Base-by-base conservation (phyloP, 495 filamentous ascomycete genomes). In the Choiromyces venosus region DNA sequence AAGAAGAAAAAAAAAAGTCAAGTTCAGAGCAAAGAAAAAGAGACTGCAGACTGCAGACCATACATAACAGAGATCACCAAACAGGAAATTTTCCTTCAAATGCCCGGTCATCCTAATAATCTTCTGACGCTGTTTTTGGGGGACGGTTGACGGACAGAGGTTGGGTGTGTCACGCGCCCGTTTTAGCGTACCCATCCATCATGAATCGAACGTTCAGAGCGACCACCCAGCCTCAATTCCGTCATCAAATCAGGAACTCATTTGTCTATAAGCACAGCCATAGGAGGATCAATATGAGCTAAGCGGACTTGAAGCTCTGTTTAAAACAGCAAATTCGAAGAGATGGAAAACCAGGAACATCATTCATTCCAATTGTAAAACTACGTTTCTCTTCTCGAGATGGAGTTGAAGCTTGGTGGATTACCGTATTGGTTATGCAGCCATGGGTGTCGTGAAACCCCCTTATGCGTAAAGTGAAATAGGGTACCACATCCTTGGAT, bases 121-220 rank as follows among this genome's bases (percentile, higher is more conserved):
- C 73, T 76, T 76, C 75, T 77, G 75, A 77, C 69, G 74, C 69
- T 76, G 69, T 76, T 77, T 73, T 76, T 42, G 74, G 74, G 73
- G 73, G 75, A 76, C 75, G 75, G 69, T 77, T 74, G 69, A 77
- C 75, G 75, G 75, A 69, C 69, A 73, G 38, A 71, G 69, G 74
- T 77, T 77, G 75, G 75, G 74, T 77, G 75, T 77, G 75, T 77
- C 75, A 77, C 75, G 75, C 75, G 75, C 75, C 75, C 75, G 73
- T 77, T 77, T 77, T 77, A 77, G 75, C 75, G 75, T 71, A 72
- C 66, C 52, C 75, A 76, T 76, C 75, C 75, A 77, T 77, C 75
- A 77, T 66, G 73, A 77, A 76, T 77, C 75, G 75, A 77, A 76
- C 73, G 74, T 65, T 74, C 68, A 76, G 74, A 77, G 69, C 76